Percentiles rank a stretch among this genome's conserved stretches.
These are phyloP conservation scores for Turritis glabra DNA, from an alignment of 345 rosid species.

Conservation along the genomic window DNA sequence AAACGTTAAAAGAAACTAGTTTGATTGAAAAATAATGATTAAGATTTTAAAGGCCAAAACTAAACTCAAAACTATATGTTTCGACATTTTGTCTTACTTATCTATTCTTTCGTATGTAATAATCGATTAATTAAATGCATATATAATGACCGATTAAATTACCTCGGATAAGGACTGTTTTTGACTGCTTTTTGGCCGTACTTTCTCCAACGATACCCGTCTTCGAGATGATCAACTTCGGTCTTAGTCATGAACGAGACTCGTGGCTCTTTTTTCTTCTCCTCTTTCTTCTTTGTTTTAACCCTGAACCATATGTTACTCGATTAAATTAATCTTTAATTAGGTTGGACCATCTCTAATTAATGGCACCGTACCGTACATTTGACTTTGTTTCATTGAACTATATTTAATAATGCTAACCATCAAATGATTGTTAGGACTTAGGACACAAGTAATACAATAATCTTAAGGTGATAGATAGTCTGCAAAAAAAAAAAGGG, in stretches of 20 bases:
- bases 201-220: constrained; percentile 87
- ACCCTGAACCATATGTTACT: constrained; percentile 34
- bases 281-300: constrained; percentile 59
- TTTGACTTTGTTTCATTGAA: constrained; percentile 27
- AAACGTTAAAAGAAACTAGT: no score
- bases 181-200: constrained; percentile 88
- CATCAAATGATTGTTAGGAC: constrained; percentile 18
- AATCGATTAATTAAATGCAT: no score
- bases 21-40: no score
- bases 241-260: constrained; percentile 85
- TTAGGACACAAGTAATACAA: constrained; percentile 3
- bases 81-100: neutral
- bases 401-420: neutral
- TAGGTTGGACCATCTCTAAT: constrained; percentile 11
- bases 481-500: neutral
- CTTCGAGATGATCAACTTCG: constrained; percentile 81
- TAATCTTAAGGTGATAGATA: neutral
- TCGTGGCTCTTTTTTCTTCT: constrained; percentile 61
- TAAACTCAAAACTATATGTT: neutral
- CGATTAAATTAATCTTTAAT: neutral
- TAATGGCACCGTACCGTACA: constrained; percentile 16
- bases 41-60: neutral
- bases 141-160: neutral
- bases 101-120: neutral
- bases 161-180: constrained; percentile 82